Percentiles rank a stretch among this genome's conserved stretches.
Conservation (phyloP, 2,329 filamentous ascomycete species). For the Epichloe sibirici region DNA sequence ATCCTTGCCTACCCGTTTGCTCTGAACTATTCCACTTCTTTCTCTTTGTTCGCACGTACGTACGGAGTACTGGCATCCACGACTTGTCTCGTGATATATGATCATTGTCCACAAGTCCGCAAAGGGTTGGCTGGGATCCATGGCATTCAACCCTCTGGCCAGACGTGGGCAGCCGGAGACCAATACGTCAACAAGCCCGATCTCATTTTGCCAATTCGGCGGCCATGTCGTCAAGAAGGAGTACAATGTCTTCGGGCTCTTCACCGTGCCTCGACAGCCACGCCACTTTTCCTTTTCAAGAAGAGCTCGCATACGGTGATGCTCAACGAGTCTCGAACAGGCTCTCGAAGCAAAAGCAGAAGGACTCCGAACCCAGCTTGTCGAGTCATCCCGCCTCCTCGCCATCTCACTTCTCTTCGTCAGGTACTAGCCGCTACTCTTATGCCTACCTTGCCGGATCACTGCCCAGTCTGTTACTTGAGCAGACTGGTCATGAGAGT, state of each 20-base stretch:
- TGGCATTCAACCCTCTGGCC: neutral
- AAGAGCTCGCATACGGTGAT: neutral
- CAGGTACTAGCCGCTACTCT: slow-evolving; percentile 1
- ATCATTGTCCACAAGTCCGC: neutral
- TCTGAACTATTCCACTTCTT: neutral
- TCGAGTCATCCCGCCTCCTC: neutral
- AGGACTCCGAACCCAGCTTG: neutral
- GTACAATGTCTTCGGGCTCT: neutral
- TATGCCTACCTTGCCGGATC: slow-evolving; percentile 3
- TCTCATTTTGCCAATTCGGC: neutral
- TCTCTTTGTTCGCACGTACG: neutral
- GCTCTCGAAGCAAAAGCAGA: slow-evolving; percentile 1
- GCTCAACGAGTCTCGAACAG: neutral
- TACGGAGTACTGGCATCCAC: too few species aligned
- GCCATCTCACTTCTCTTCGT: neutral
- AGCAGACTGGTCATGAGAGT: neutral
- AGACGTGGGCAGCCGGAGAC: neutral
- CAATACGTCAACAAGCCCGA: neutral
- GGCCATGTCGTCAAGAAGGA: neutral
- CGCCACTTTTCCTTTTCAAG: neutral
- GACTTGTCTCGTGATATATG: neutral
- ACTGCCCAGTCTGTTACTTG: neutral
- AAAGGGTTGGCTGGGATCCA: neutral
- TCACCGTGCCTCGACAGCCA: neutral
- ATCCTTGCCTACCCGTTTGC: too few species aligned